Evolutionary conservation across 441 rosid genomes (phyloP).

Genomic region (Cnidoscolus chayamansa): DNA sequence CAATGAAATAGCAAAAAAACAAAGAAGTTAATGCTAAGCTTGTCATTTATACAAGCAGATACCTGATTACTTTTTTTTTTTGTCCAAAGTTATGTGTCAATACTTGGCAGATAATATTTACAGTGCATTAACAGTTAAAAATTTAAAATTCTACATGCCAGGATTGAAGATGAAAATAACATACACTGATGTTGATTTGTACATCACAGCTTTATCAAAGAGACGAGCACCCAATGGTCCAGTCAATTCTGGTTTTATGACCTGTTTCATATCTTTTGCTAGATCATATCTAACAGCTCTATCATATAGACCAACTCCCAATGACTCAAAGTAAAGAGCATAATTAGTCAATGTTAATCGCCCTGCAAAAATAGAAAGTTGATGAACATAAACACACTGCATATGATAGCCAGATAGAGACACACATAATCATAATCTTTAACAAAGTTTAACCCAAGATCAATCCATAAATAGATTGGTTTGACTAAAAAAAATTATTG

Average conservation of each 20-base stretch:
- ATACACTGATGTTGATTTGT: conserved; percentile 67
- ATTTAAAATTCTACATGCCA: conserved; percentile 16
- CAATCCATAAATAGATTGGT: conserved; percentile 7
- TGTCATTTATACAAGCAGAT: background rate
- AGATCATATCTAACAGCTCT: conserved; percentile 80
- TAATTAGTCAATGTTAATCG: conserved; percentile 74
- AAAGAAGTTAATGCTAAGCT: background rate
- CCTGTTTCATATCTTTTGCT: conserved; percentile 64
- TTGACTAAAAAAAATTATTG: background rate
- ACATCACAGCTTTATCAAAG: conserved; percentile 93
- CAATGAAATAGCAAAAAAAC: background rate
- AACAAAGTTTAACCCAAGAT: conserved; percentile 12
- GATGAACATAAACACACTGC: conserved; percentile 21
- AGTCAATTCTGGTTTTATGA: conserved; percentile 82
- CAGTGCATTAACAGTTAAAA: background rate
- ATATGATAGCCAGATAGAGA: conserved; percentile 1
- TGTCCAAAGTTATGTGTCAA: background rate
- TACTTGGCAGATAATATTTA: background rate
- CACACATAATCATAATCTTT: conserved; percentile 17
- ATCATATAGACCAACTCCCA: conserved; percentile 79
- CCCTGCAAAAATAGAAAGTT: conserved; percentile 48
- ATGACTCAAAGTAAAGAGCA: conserved; percentile 80
- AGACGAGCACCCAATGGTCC: conserved; percentile 96
- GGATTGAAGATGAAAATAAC: conserved; percentile 31
- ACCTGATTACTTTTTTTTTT: no score